Percentiles rank a stretch among this genome's conserved stretches.
Evolutionary conservation across 2,329 filamentous ascomycete genomes (phyloP).

Genomic region (Lojkania enalia): DNA sequence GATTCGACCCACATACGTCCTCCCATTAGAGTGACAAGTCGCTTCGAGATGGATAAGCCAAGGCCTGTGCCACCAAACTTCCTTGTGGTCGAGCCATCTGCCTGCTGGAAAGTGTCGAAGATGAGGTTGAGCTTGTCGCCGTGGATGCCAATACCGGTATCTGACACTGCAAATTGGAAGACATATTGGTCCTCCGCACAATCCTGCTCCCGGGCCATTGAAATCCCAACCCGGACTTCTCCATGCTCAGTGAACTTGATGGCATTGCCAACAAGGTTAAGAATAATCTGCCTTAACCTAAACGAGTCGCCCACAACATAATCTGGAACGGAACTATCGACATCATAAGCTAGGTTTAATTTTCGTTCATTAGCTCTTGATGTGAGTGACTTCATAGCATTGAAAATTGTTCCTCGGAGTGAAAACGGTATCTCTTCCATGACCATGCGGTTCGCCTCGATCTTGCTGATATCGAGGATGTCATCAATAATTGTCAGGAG

Average conservation of each 20-base stretch:
- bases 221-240: slow-evolving; percentile 93
- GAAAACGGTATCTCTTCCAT: slow-evolving; percentile 98
- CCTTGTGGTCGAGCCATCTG: slow-evolving; percentile 92
- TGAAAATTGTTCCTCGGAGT: slow-evolving; percentile 91
- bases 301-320: slow-evolving; percentile 96
- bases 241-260: slow-evolving; percentile 99
- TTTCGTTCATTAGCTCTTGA: slow-evolving; percentile 97
- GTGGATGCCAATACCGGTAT: slow-evolving; percentile 96
- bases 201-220: slow-evolving; percentile 66
- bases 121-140: slow-evolving; percentile 94
- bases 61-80: slow-evolving; percentile 95
- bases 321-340: slow-evolving; percentile 90
- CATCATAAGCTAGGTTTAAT: slow-evolving; percentile 87
- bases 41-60: slow-evolving; percentile 91
- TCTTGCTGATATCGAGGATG: slow-evolving; percentile 70
- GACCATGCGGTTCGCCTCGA: slow-evolving; percentile 96
- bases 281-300: slow-evolving; percentile 91
- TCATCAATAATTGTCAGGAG: slow-evolving; percentile 94
- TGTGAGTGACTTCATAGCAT: slow-evolving; percentile 93
- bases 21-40: slow-evolving; percentile 93
- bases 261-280: slow-evolving; percentile 95
- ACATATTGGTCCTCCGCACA: slow-evolving; percentile 78
- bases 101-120: slow-evolving; percentile 98
- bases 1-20: slow-evolving; percentile 96
- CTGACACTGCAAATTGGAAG: slow-evolving; percentile 92